phyloP scores from a whole-genome alignment of 2,329 filamentous ascomycete genomes.

The Rhynchosporium graminicola region DNA sequence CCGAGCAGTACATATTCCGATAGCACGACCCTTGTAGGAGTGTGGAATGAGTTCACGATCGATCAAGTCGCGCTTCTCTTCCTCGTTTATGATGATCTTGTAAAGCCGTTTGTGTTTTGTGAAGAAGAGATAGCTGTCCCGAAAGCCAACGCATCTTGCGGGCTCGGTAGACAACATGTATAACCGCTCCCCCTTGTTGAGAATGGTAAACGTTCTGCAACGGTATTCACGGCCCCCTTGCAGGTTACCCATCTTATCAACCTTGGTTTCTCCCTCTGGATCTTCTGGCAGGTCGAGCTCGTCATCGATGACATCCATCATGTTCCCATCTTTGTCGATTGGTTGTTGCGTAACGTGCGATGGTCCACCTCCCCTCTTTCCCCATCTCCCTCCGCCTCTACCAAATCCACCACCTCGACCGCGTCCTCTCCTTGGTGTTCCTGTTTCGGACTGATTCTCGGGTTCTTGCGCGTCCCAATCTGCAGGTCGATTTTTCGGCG shows the following conservation, averaged over 20 bases:
- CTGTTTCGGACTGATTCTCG: constrained; percentile 48
- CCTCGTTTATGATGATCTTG: constrained; percentile 97
- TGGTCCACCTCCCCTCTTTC: constrained; percentile 59
- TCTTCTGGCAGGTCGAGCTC: constrained; percentile 90
- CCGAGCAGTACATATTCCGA: constrained; percentile 92
- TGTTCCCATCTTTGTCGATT: constrained; percentile 90
- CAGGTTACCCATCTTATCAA: constrained; percentile 84
- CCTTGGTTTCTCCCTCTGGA: constrained; percentile 85
- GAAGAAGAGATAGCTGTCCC: constrained; percentile 98
- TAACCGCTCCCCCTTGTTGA: constrained; percentile 77
- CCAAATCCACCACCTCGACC: constrained; percentile 57
- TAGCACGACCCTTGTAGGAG: constrained; percentile 96
- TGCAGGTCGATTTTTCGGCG: constrained; percentile 79
- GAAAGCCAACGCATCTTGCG: constrained; percentile 92
- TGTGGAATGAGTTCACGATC: constrained; percentile 94
- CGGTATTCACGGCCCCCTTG: constrained; percentile 86
- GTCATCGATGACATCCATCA: constrained; percentile 87
- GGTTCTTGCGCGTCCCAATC: constrained; percentile 69
- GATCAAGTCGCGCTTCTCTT: constrained; percentile 97
- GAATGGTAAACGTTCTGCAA: constrained; percentile 91
- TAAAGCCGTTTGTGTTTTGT: constrained; percentile 94
- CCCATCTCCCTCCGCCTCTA: constrained; percentile 65
- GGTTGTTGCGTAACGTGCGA: constrained; percentile 80
- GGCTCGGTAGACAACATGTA: constrained; percentile 99
- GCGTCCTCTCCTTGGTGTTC: constrained; percentile 58